Percentiles rank a stretch among this genome's conserved stretches.
Conservation (phyloP, 768 basidiomycete species). For the Sutorius australiensis region DNA sequence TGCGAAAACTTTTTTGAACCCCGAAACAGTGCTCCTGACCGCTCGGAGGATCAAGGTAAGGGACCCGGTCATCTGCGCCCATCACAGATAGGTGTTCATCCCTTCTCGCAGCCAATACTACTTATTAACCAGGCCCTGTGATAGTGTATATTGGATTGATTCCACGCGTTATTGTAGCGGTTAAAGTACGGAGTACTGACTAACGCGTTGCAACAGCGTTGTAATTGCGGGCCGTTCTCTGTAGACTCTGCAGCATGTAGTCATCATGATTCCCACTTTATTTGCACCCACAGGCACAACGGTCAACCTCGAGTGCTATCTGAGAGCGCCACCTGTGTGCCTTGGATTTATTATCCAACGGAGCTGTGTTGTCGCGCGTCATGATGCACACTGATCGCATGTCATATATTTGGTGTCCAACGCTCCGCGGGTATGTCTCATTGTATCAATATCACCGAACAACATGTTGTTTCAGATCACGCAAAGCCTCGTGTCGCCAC, state of each 20-base stretch:
- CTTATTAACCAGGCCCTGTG: neutral
- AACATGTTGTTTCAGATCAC: neutral
- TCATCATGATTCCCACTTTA: neutral
- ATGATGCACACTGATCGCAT: neutral
- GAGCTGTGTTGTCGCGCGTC: neutral
- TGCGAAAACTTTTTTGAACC: neutral
- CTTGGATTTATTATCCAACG: neutral
- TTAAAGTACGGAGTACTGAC: neutral
- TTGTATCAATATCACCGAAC: neutral
- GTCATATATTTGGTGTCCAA: neutral
- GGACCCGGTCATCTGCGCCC: neutral
- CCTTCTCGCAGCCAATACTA: slow-evolving; percentile 11
- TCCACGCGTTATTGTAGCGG: neutral
- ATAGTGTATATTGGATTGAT: neutral
- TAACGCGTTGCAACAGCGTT: neutral
- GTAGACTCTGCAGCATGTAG: neutral
- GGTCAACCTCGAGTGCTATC: neutral
- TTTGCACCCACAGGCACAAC: neutral
- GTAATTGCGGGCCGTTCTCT: neutral
- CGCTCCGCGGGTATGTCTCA: neutral
- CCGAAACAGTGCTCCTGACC: neutral
- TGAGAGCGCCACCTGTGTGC: neutral
- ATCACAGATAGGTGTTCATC: neutral
- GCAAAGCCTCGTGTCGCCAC: neutral
- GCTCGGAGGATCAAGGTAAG: neutral